Evolutionary conservation across 1,139 yeast species (phyloP), one percentile per base, ranked within the genome.

Genomic region (Spathaspora jeffriesii): DNA sequence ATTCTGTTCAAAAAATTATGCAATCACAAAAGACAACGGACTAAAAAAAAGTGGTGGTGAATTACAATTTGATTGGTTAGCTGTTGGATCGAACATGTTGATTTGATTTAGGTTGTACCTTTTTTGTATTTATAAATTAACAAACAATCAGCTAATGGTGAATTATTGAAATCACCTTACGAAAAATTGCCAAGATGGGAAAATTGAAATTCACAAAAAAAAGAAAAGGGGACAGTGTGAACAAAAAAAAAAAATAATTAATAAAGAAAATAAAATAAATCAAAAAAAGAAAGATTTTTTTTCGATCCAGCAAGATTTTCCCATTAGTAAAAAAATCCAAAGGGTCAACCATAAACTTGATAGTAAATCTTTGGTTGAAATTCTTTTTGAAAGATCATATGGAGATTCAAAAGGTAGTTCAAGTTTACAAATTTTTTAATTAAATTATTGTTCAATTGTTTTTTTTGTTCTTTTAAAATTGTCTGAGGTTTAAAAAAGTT

Each of bases 291-390:
- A 5, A 40, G 47, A 20, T 38, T 43, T 25, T 68, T 66, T n/a
- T n/a, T n/a, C n/a, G 43, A 54, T 60, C 20, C 75, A 70, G 51
- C 54, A 70, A 25, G 5, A 5, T 25, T 25, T 25, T 25, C 11
- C 11, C 28, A 25, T 8, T 10, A 25, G 5, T 25, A 4, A 25
- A 22, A 22, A 22, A 25, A 25, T 10, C 28, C n/a, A n/a, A n/a
- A n/a, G n/a, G 10, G 28, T 25, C 10, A 10, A 13, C 28, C 28
- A 10, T 4, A 25, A 10, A 25, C 28, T 25, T 25, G 11, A 25
- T 25, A 25, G 11, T 13, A 25, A n/a, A n/a, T n/a, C n/a, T n/a
- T n/a, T n/a, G n/a, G n/a, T 25, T 8, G 28, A 10, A 10, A 25
- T 13, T 25, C 11, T 25, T 25, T 25, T 25, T 25, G 5, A 4